Base-by-base conservation (phyloP, 2,329 filamentous ascomycete genomes). In the Cryphonectria naterciae region DNA sequence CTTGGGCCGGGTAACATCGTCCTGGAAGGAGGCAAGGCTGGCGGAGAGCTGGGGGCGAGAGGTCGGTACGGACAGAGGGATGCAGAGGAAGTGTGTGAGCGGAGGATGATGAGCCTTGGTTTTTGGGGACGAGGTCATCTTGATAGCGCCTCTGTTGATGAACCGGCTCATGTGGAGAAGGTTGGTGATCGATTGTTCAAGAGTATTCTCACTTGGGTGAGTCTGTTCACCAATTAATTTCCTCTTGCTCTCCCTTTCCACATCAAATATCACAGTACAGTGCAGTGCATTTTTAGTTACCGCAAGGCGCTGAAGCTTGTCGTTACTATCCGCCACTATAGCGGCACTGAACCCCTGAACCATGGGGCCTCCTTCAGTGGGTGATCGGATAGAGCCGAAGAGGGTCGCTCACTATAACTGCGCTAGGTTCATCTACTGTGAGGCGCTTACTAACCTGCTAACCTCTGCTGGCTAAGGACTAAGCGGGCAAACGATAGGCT, bases 81-180 rank as follows among this genome's bases (percentile, higher is more conserved):
- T 83, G 79, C 90, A 93, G 63, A 95, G 83, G 77, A 95, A 95
- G 80, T 95, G 93, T 4, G 92, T 95, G 6, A 68, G 68, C 35
- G 90, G 84, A 15, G 81, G 80, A n/a, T 4, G 80, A n/a, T 19
- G 46, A 11, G 84, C 80, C 71, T 73, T 78, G 65, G 77, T 76
- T 4, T 71, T 69, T 3, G 79, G 74, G 39, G 75, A 74, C 37
- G 78, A 77, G 69, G 82, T 78, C 81, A 83, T 84, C 11, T 63
- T 74, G 69, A 65, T 13, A 6, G 46, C 46, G 69, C 32, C 49
- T 43, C 60, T 25, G n/a, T 28, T 61, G 22, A 68, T 37, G 35
- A 67, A 28, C 11, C 65, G 65, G 69, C 66, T 72, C 69, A 73
- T 71, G 39, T 28, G 37, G 4, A 22, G 1, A 10, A 22, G 22